A percentile compares a stretch with the other conserved stretches of the same genome.
These are phyloP conservation scores for Coelastrella sp. DNA, from an alignment of 139 green algal genomes.

Conservation along the genomic window DNA sequence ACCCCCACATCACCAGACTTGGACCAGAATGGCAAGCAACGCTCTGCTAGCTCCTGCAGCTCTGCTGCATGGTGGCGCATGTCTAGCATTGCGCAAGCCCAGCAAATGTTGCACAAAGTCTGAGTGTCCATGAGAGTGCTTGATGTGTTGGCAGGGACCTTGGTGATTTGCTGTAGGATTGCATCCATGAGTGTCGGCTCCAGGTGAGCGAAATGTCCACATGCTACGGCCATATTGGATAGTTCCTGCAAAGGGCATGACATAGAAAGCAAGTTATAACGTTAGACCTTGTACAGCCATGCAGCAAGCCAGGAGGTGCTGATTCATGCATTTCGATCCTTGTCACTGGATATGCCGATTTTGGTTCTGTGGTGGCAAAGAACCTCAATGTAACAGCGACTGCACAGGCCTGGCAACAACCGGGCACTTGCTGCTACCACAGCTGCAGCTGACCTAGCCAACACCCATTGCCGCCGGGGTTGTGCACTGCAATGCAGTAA, in stretches of 20 bases:
- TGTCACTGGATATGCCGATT: too few relatives aligned
- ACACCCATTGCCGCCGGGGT: too few relatives aligned
- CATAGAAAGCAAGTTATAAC: neutral
- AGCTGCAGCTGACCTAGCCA: too few relatives aligned
- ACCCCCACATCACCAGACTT: too few relatives aligned
- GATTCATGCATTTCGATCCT: too few relatives aligned
- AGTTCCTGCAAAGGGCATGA: neutral
- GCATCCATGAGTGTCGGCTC: neutral
- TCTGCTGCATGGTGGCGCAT: neutral
- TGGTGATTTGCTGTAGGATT: neutral
- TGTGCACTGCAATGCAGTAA: too few relatives aligned
- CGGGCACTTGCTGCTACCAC: too few relatives aligned
- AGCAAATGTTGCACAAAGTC: slow-evolving; percentile 17
- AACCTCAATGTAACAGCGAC: neutral
- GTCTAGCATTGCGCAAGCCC: slow-evolving; percentile 5
- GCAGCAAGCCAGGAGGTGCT: too few relatives aligned
- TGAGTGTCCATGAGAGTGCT: neutral
- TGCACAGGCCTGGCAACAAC: neutral
- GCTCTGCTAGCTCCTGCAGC: neutral
- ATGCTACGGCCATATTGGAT: slow-evolving; percentile 11
- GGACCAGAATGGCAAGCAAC: neutral
- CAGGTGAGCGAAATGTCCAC: neutral
- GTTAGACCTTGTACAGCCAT: too few relatives aligned
- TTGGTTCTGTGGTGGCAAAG: too few relatives aligned
- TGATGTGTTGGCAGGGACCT: neutral